Evolutionary conservation across 1,139 yeast genomes (phyloP), one percentile per base, ranked within the genome.

Genomic region (Arxiozyma bovina): DNA sequence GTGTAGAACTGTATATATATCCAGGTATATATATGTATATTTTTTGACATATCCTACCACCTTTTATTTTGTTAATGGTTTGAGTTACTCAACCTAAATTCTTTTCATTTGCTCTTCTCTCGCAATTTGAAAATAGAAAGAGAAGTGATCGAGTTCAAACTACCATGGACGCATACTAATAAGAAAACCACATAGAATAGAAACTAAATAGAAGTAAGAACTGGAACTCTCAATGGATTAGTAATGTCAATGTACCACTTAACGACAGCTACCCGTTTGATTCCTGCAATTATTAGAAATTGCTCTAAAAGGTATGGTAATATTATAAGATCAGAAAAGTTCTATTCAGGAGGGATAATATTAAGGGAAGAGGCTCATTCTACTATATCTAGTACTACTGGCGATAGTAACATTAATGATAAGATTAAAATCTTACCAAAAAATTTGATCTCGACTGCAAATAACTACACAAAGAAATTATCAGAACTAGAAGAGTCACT

Each of bases 371-470:
- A 9, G n/a, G 12, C 17, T 12, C 34, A 85, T 17, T 87, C 82
- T 60, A 89, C 93, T 0, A 70, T 82, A 7, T 72, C 86, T 22
- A 60, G 81, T 47, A 73, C 80, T 63, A 74, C 87, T 65, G 91
- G 20, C 21, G 30, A 15, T 15, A 11, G 9, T 25, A 30, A 11
- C 18, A 49, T 30, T 46, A 22, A n/a, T n/a, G 18, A 23, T 27
- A 40, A n/a, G 6, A 49, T 42, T 25, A 51, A 30, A 18, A 21
- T 17, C 15, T 27, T 55, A 7, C 58, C 60, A 5, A 12, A 91
- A 0, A 71, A 82, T 4, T 71, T 88, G n/a, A 60, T 83, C 45
- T 72, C 80, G 61, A 75, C 88, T 63, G 94, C 94, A 0, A 77
- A 77, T 48, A 60, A 69, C 7, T 73, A 87, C 67, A 67, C 73